phyloP scores from a whole-genome alignment of 257 asterid genomes.

The Ligustrum vulgare region DNA sequence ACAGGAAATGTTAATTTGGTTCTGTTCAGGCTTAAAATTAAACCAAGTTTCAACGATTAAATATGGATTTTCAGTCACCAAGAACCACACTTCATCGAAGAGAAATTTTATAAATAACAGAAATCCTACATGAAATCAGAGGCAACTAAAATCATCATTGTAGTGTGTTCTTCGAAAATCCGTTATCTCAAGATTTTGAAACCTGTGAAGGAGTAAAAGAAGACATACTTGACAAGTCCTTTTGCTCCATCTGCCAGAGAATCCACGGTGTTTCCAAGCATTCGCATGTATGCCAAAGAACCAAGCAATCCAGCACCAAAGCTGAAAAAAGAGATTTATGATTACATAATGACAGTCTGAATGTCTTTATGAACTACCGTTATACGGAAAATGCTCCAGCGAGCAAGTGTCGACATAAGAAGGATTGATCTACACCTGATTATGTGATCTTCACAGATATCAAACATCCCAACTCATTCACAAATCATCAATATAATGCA shows the following conservation, averaged over 20 bases:
- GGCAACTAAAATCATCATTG: slow-evolving; percentile 1
- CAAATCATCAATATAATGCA: background rate
- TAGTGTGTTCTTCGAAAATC: background rate
- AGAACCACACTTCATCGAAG: background rate
- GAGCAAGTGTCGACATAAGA: background rate
- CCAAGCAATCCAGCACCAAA: slow-evolving; percentile 84
- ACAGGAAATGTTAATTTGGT: too few species aligned
- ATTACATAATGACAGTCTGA: slow-evolving; percentile 9
- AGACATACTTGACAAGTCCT: slow-evolving; percentile 74
- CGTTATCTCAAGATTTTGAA: slow-evolving; percentile 4
- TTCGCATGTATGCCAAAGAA: slow-evolving; percentile 78
- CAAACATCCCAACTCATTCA: background rate
- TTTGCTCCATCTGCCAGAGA: slow-evolving; percentile 88
- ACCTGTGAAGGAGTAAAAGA: background rate
- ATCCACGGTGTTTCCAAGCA: slow-evolving; percentile 89
- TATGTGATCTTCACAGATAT: slow-evolving; percentile 4
- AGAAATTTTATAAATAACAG: background rate
- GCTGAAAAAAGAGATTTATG: slow-evolving; percentile 40
- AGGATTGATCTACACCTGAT: background rate
- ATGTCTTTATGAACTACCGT: background rate
- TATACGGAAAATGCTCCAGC: background rate
- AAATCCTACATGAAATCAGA: background rate
- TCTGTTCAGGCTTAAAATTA: too few species aligned
- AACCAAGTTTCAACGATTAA: background rate
- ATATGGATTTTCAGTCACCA: background rate